Evolutionary conservation across 2,329 filamentous ascomycete genomes (phyloP), one percentile per base, ranked within the genome.

Genomic region (Dissoconium aciculare): DNA sequence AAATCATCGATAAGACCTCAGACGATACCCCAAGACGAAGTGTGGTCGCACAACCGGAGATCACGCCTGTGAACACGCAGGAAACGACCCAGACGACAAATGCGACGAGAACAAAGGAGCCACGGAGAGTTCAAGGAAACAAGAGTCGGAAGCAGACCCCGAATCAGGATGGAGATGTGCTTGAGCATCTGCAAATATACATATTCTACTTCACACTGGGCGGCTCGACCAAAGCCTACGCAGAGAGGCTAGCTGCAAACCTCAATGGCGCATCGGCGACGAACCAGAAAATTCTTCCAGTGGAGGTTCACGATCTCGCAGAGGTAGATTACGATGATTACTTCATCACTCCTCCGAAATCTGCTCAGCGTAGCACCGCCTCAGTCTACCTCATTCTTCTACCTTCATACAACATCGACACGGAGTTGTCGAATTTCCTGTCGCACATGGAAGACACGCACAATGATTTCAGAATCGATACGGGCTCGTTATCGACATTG

Each of bases 401-500:
- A 3, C 89, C 87, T 0, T 85, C 80, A 40, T 95, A 94, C 62
- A 91, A 95, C 50, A 93, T 94, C 47, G 87, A 94, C 49, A 87
- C 81, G 5, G 79, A 91, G 42, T 72, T 93, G 43, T 79, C 85
- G 49, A 87, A 73, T 11, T 85, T 95, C 52, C 63, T 95, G 14
- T 74, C 82, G 40, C 83, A 93, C 52, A 60, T 98, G 4, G 68
- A 79, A 50, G 87, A 98, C 53, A 95, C 85, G 0, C 87, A 95
- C 51, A 74, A 95, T 58, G 89, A 98, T 55, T 95, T 95, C 63
- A 74, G 87, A 35, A 91, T 98, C 42, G 85, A 95, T 46, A 93
- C 84, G 0, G 77, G 80, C 0, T 78, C 89, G 1, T 58, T 98
- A 27, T 74, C 77, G 0, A 60, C 66, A 1, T 57, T 95, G 11